phyloP scores from a whole-genome alignment of 768 basidiomycete species.

The Russula virescens region DNA sequence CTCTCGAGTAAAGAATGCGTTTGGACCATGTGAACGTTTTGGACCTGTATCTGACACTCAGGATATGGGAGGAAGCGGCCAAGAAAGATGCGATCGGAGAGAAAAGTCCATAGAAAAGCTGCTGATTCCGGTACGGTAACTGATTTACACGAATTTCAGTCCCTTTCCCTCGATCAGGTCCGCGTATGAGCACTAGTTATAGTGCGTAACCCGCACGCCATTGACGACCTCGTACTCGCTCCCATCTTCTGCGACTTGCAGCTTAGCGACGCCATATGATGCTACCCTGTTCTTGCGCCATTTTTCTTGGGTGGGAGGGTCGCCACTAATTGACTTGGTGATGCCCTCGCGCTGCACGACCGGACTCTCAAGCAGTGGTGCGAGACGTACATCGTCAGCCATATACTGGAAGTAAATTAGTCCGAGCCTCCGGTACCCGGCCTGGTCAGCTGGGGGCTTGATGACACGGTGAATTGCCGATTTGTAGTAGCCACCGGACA shows the following conservation, averaged over 20 bases:
- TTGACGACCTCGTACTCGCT: slow-evolving; percentile 33
- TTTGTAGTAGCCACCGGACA: slow-evolving; percentile 35
- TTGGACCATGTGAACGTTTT: too few species aligned
- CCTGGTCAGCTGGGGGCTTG: slow-evolving; percentile 35
- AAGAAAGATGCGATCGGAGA: not conserved
- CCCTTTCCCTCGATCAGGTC: not conserved
- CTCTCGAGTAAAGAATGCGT: too few species aligned
- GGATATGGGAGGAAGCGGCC: not conserved
- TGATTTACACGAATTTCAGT: not conserved
- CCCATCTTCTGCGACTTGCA: slow-evolving; percentile 30
- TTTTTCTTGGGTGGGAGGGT: slow-evolving; percentile 29
- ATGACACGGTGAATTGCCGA: slow-evolving; percentile 36
- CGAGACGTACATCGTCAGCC: slow-evolving; percentile 30
- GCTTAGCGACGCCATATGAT: slow-evolving; percentile 30
- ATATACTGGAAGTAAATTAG: slow-evolving; percentile 34
- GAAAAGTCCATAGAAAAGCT: not conserved
- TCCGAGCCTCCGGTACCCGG: slow-evolving; percentile 32
- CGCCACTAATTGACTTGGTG: slow-evolving; percentile 27
- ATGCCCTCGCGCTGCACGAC: slow-evolving; percentile 33
- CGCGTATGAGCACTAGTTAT: slow-evolving; percentile 24
- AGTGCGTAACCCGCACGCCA: slow-evolving; percentile 33
- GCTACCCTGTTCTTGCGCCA: slow-evolving; percentile 32
- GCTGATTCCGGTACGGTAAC: not conserved
- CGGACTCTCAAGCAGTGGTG: slow-evolving; percentile 31
- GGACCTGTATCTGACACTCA: not conserved